Base-by-base conservation (phyloP, 2,329 filamentous ascomycete genomes). In the Xylaria sp. region DNA sequence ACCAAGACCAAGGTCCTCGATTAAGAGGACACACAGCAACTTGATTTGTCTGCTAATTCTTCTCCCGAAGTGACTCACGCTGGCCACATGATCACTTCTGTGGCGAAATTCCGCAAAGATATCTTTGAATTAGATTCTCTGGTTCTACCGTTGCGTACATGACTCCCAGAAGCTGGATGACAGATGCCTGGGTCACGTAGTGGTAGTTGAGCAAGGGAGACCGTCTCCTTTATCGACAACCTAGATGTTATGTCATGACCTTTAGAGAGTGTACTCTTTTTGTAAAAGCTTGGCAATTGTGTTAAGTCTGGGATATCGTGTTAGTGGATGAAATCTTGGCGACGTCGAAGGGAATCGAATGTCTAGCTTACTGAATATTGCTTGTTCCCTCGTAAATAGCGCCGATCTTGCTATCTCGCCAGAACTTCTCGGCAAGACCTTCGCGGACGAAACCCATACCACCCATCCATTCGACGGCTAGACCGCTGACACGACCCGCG, bases 361-460 rank as follows among this genome's bases (percentile, higher is more conserved):
- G 20, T 6, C 33, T 28, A 17, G 81, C 86, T 81, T 80, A 88
- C 87, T 91, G 89, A 66, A 91, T 91, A 79, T 91, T 91, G 82
- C 91, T 93, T 64, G 92, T 94, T 38, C 96, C 96, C 84, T 97
- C 95, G 80, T 97, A 97, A 75, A 97, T 98, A 72, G 94, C 94
- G 10, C 96, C 96, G 77, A 99, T 99, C 90, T 98, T 99, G 86
- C 92, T 96, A 80, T 99, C 96, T 56, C 96, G 87, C 87, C 92
- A 99, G 84, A 91, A 97, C 89, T 99, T 99, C 89, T 99, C 96
- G 0, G 96, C 96, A 67, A 97, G 89, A 0, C 96, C 96, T 81
- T 99, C 96, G 53, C 96, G 86, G 17, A 99, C 96, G 76, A 99
- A 99, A 54, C 96, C 96, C 96, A 99, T 98, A 70, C 96, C 96